phyloP scores from a whole-genome alignment of 345 rosid species.

The Psidium friedrichsthalianum region DNA sequence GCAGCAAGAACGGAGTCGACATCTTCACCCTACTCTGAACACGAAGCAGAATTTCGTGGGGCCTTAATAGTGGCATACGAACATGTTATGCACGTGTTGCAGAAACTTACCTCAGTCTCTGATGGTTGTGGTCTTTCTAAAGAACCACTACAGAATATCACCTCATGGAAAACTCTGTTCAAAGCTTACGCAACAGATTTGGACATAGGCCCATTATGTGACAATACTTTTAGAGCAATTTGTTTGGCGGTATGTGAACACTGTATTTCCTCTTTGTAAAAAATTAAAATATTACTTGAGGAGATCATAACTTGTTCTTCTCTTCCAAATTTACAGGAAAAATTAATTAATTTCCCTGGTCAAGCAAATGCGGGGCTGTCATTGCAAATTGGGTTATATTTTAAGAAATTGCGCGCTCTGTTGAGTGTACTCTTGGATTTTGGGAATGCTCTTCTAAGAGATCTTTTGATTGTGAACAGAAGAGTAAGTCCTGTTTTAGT shows the following conservation, averaged over 20 bases:
- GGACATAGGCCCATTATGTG: conserved; percentile 33
- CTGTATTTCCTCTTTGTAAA: neutral
- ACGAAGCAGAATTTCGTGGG: conserved; percentile 21
- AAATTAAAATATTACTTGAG: neutral
- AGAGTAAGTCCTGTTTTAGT: conserved; percentile 28
- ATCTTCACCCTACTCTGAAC: conserved; percentile 12
- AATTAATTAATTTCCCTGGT: conserved; percentile 28
- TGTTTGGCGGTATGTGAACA: conserved; percentile 37
- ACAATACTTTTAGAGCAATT: conserved; percentile 35
- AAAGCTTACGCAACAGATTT: conserved; percentile 33
- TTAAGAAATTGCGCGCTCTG: conserved; percentile 34
- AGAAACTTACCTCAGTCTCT: conserved; percentile 24
- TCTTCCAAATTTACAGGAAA: conserved; percentile 39
- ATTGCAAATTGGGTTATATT: conserved; percentile 27
- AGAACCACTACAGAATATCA: conserved; percentile 29
- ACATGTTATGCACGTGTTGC: conserved; percentile 31
- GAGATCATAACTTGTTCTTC: neutral
- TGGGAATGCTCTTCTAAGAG: conserved; percentile 47
- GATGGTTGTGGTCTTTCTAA: conserved; percentile 18
- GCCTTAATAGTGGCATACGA: conserved; percentile 22
- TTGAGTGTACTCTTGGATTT: conserved; percentile 50
- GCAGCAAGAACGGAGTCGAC: conserved; percentile 8
- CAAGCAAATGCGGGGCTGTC: conserved; percentile 12
- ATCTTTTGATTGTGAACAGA: conserved; percentile 59
- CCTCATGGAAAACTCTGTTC: conserved; percentile 59